Percentiles rank a stretch among this genome's conserved stretches.
These are phyloP conservation scores for Leccinum barrowsii DNA, from an alignment of 768 basidiomycete genomes.

Conservation along the genomic window DNA sequence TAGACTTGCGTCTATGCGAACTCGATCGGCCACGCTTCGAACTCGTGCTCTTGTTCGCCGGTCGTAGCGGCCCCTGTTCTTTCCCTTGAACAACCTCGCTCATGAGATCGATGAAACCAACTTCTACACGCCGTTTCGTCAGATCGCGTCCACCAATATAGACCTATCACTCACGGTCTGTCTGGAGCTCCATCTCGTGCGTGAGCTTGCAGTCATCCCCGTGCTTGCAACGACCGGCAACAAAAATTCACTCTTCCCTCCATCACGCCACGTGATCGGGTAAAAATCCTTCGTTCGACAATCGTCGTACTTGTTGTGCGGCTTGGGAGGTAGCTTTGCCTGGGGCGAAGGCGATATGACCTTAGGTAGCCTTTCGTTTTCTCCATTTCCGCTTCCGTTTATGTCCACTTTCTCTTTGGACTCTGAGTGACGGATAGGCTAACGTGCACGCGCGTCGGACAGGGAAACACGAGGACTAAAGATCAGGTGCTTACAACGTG, in stretches of 20 bases:
- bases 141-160: not conserved
- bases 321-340: conserved; percentile 26
- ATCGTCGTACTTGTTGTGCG: conserved; percentile 32
- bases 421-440: conserved; percentile 44
- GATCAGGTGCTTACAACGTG: conserved; percentile 48
- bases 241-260: conserved; percentile 31
- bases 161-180: conserved; percentile 19
- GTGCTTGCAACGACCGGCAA: conserved; percentile 22
- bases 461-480: not conserved
- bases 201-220: conserved; percentile 29
- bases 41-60: not conserved
- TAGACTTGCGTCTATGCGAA: conserved; percentile 5
- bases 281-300: conserved; percentile 48
- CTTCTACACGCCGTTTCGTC: conserved; percentile 1
- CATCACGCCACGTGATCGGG: conserved; percentile 68
- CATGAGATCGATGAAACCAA: conserved; percentile 17
- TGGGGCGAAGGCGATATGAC: not conserved
- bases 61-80: not conserved
- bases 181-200: conserved; percentile 26
- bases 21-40: conserved; percentile 7
- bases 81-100: not conserved
- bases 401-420: not conserved
- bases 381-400: not conserved
- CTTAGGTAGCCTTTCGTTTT: not conserved
- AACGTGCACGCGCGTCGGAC: not conserved